A percentile compares a stretch with the other conserved stretches of the same genome.
Conservation (phyloP, 768 basidiomycete species). For the Mycena alexandri region DNA sequence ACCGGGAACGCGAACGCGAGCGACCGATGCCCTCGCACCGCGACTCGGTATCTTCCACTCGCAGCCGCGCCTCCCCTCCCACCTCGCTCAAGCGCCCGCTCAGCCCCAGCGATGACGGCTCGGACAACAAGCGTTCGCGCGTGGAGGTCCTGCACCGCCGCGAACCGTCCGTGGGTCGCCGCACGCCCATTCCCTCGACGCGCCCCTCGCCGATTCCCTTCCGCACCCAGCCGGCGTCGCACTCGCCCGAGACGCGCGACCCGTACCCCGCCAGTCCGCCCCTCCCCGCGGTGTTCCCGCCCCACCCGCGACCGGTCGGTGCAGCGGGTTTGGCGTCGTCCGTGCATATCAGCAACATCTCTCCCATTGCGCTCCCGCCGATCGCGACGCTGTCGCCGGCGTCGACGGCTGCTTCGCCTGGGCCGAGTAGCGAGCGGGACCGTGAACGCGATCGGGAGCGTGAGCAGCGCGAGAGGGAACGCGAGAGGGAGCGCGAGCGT, state of each 20-base stretch:
- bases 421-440: constrained; percentile 46
- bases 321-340: constrained; percentile 58
- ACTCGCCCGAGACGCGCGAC: constrained; percentile 77
- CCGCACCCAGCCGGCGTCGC: constrained; percentile 76
- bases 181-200: constrained; percentile 70
- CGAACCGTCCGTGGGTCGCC: constrained; percentile 63
- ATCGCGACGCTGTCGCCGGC: constrained; percentile 77
- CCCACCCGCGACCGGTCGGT: constrained; percentile 81
- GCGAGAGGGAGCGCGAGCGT: constrained; percentile 53
- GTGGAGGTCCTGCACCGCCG: constrained; percentile 67
- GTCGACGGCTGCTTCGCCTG: constrained; percentile 68
- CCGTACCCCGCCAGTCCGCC: constrained; percentile 66
- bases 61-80: constrained; percentile 75
- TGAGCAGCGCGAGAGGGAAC: constrained; percentile 35
- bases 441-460: constrained; percentile 46
- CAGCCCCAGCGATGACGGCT: constrained; percentile 75
- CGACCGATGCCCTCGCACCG: constrained; percentile 68
- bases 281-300: constrained; percentile 73
- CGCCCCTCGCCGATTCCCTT: constrained; percentile 81
- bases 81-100: constrained; percentile 71
- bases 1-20: constrained; percentile 58
- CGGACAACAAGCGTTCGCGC: constrained; percentile 71
- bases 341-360: constrained; percentile 28
- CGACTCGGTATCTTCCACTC: constrained; percentile 75
- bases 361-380: constrained; percentile 71